Evolutionary conservation across 257 asterid genomes (phyloP).

Genomic region (Cruciata laevipes): DNA sequence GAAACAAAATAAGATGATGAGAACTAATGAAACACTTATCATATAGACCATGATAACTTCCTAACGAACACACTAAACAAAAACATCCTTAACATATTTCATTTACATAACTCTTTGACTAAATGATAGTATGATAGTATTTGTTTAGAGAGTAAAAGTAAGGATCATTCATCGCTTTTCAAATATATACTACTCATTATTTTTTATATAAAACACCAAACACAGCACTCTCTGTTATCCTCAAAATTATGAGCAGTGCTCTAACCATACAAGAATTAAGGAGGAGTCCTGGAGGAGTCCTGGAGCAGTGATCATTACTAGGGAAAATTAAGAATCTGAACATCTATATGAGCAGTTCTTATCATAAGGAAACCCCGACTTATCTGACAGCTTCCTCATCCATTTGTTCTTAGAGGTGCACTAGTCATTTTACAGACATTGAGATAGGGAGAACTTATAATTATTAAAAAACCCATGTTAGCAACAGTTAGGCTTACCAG

Average conservation of each 20-base stretch:
- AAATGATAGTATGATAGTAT: too few species aligned
- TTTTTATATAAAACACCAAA: background rate
- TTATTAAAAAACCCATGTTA: background rate
- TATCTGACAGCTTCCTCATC: background rate
- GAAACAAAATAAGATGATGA: background rate
- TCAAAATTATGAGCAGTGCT: background rate
- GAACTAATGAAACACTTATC: too few species aligned
- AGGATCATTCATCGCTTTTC: too few species aligned
- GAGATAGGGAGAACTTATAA: background rate
- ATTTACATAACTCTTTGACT: too few species aligned
- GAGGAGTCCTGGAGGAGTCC: too few species aligned
- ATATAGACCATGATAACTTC: too few species aligned
- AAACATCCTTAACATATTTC: too few species aligned
- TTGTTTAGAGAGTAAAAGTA: too few species aligned
- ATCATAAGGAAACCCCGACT: background rate
- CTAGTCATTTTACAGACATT: background rate
- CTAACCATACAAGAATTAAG: too few species aligned
- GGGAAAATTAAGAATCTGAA: too few species aligned
- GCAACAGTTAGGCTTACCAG: constrained; percentile 40
- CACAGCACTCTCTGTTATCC: background rate
- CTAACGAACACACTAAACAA: too few species aligned
- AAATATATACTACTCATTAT: too few species aligned
- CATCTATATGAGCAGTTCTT: background rate
- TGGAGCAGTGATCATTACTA: background rate
- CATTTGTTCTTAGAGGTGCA: background rate